A percentile compares a stretch with the other conserved stretches of the same genome.
Evolutionary conservation across 192 early-diverging fungal species (phyloP).

Genomic region (Rhizoclosmatium globosum): DNA sequence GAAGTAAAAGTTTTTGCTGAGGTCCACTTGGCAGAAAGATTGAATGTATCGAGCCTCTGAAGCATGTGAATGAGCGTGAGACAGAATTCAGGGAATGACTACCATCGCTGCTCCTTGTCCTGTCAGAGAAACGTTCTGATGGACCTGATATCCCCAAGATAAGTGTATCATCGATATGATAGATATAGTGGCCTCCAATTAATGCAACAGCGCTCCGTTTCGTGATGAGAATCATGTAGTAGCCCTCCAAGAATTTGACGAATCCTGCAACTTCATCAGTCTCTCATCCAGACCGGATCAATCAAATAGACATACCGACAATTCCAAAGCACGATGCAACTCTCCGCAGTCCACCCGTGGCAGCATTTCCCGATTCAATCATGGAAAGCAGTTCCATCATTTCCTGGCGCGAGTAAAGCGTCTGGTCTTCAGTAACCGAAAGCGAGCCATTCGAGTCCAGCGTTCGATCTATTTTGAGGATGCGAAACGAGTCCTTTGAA

Average conservation of each 20-base stretch:
- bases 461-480: constrained; percentile 90
- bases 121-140: constrained; percentile 66
- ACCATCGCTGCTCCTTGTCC: constrained; percentile 76
- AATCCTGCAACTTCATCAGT: constrained; percentile 65
- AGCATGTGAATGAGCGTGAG: not conserved
- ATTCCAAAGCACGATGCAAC: constrained; percentile 78
- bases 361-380: constrained; percentile 81
- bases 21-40: constrained; percentile 91
- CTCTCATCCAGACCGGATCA: not conserved
- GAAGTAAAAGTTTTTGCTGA: constrained; percentile 97
- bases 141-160: constrained; percentile 73
- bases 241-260: constrained; percentile 90
- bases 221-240: constrained; percentile 89
- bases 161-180: constrained; percentile 92
- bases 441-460: constrained; percentile 61
- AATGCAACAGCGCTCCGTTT: constrained; percentile 85
- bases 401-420: constrained; percentile 75
- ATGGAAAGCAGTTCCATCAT: constrained; percentile 76
- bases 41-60: constrained; percentile 67
- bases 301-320: constrained; percentile 53
- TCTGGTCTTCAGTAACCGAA: constrained; percentile 81
- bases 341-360: constrained; percentile 75
- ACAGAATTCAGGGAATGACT: constrained; percentile 1
- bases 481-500: constrained; percentile 64
- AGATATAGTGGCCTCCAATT: constrained; percentile 94